These are phyloP conservation scores for Fragaria nilgerrensis DNA, from an alignment of 306 rosid genomes.

Conservation along the genomic window DNA sequence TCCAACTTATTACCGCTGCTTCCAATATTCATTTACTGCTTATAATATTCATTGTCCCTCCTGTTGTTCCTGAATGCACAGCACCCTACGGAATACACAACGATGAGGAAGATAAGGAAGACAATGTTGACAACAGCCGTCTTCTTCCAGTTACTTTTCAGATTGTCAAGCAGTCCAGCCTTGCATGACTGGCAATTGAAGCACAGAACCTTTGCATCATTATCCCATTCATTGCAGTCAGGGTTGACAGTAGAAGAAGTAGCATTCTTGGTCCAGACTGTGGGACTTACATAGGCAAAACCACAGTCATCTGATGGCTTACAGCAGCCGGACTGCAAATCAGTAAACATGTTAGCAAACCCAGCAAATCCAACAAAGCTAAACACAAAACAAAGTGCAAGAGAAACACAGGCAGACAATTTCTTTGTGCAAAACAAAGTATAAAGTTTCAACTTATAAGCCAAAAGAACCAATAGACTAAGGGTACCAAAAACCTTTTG, in stretches of 20 bases:
- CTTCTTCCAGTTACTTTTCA: constrained; percentile 67
- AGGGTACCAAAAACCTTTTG: not conserved
- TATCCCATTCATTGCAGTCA: constrained; percentile 61
- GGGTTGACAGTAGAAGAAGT: not conserved
- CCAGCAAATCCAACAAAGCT: not conserved
- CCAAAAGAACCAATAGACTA: not conserved
- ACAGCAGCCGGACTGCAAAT: constrained; percentile 80
- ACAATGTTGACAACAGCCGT: constrained; percentile 55
- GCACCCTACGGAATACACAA: constrained; percentile 72
- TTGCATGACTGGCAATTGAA: constrained; percentile 79
- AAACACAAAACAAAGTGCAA: not conserved
- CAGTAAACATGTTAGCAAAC: constrained; percentile 4
- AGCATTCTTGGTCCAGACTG: constrained; percentile 32
- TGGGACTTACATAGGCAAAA: constrained; percentile 39
- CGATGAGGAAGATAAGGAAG: constrained; percentile 55
- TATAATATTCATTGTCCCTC: constrained; percentile 43
- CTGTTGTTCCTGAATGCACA: constrained; percentile 82
- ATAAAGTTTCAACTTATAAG: not conserved
- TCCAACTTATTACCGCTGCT: not conserved
- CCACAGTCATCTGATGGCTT: constrained; percentile 62
- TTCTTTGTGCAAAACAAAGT: not conserved
- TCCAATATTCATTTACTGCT: constrained; percentile 11
- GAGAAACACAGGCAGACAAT: not conserved
- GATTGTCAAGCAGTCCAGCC: constrained; percentile 70
- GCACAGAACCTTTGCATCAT: constrained; percentile 43